Evolutionary conservation across 2,329 filamentous ascomycete species (phyloP).

Genomic region (Pseudogymnoascus sp.): DNA sequence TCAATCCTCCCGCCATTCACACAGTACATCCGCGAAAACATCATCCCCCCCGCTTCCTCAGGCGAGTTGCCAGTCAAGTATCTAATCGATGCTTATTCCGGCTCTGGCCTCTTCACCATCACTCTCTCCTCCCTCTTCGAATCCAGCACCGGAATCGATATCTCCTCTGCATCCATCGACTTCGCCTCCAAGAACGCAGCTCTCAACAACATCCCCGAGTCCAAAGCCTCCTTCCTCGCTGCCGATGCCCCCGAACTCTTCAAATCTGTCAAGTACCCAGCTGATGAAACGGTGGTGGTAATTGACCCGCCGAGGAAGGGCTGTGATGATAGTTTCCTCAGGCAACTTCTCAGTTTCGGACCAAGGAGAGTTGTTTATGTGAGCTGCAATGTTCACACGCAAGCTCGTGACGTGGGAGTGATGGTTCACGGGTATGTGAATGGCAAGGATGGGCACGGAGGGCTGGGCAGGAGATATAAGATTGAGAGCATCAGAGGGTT

Average conservation of each 20-base stretch:
- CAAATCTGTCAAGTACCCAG: constrained; percentile 62
- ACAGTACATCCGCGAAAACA: constrained; percentile 73
- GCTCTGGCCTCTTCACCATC: constrained; percentile 94
- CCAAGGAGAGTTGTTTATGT: constrained; percentile 85
- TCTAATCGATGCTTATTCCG: constrained; percentile 95
- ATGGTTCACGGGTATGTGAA: constrained; percentile 63
- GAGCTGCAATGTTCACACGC: constrained; percentile 96
- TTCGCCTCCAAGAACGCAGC: constrained; percentile 72
- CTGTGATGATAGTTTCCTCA: constrained; percentile 77
- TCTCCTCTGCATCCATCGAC: constrained; percentile 68
- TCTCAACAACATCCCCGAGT: constrained; percentile 61
- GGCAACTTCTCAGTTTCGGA: constrained; percentile 69
- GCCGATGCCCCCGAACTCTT: constrained; percentile 84
- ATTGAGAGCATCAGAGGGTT: constrained; percentile 90
- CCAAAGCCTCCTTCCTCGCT: constrained; percentile 75
- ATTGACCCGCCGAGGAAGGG: constrained; percentile 96
- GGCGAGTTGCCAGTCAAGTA: constrained; percentile 55
- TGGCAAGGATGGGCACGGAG: constrained; percentile 18
- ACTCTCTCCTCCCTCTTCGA: constrained; percentile 81
- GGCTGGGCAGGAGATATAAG: constrained; percentile 52
- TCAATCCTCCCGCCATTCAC: constrained; percentile 86
- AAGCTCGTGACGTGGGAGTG: constrained; percentile 85
- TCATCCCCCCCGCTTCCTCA: constrained; percentile 48
- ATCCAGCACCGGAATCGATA: constrained; percentile 83
- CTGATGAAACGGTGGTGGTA: constrained; percentile 83